Evolutionary conservation across 306 rosid genomes (phyloP).

Genomic region (Mimosa bimucronata): DNA sequence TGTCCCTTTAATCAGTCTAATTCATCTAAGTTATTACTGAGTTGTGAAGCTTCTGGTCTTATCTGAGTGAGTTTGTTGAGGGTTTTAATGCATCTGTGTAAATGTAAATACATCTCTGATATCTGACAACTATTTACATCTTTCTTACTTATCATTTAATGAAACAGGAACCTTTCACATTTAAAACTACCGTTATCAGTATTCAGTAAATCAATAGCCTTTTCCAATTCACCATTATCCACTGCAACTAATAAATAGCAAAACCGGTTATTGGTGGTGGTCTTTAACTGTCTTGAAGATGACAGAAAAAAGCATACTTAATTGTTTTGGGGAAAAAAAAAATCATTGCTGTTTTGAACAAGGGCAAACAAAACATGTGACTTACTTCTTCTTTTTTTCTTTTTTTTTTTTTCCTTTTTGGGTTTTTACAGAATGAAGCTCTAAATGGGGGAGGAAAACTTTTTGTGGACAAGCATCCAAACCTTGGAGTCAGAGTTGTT

Average conservation of each 20-base stretch:
- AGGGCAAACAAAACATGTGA: neutral
- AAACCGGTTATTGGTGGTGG: neutral
- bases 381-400: neutral
- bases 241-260: neutral
- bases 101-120: neutral
- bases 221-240: neutral
- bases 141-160: neutral
- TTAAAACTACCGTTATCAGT: neutral
- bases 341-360: neutral
- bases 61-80: conserved; percentile 52
- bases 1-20: neutral
- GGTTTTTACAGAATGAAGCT: conserved; percentile 82
- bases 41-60: conserved; percentile 15
- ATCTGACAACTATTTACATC: conserved; percentile 7
- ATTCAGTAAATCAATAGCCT: conserved; percentile 21
- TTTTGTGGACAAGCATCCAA: conserved; percentile 89
- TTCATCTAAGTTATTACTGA: neutral
- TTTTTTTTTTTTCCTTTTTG: neutral
- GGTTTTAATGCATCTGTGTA: conserved; percentile 15
- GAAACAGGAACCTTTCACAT: neutral
- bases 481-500: conserved; percentile 89
- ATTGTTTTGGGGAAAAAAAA: neutral
- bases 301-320: neutral
- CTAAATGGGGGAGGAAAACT: conserved; percentile 95
- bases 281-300: neutral